Conservation (phyloP, 2,329 filamentous ascomycete genomes). For the Lasiodiplodia sp. region DNA sequence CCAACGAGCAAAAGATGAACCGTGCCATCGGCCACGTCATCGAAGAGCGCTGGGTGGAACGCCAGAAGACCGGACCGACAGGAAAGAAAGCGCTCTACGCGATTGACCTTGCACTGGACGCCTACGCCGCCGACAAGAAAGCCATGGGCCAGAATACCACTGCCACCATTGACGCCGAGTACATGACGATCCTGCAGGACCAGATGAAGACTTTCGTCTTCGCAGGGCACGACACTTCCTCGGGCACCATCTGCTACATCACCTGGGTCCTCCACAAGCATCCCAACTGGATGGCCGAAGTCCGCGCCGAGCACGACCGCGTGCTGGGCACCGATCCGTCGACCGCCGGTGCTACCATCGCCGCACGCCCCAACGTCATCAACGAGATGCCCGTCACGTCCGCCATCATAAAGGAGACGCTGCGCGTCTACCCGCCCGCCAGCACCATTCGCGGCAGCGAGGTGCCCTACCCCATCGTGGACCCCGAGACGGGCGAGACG, state of each 20-base stretch:
- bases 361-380: conserved; percentile 37
- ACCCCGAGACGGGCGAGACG: conserved; percentile 21
- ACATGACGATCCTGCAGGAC: conserved; percentile 19
- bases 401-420: conserved; percentile 47
- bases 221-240: conserved; percentile 46
- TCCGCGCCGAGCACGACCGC: conserved; percentile 41
- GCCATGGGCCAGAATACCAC: not conserved
- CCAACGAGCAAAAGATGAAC: conserved; percentile 23
- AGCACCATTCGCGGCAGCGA: conserved; percentile 21
- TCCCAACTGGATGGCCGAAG: conserved; percentile 34
- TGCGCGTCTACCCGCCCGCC: conserved; percentile 43
- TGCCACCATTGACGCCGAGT: not conserved
- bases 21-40: not conserved
- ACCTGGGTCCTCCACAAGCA: conserved; percentile 41
- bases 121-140: conserved; percentile 19
- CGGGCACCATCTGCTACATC: conserved; percentile 42
- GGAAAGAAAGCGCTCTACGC: conserved; percentile 1
- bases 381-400: conserved; percentile 42
- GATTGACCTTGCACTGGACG: conserved; percentile 26
- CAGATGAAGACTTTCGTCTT: conserved; percentile 46
- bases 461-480: conserved; percentile 21
- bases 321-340: conserved; percentile 39
- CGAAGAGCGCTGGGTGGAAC: conserved; percentile 12
- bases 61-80: not conserved
- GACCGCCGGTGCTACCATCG: conserved; percentile 31